These are phyloP conservation scores for Rhynchospora tenuis DNA, from an alignment of 176 grass and related monocot species.

Conservation along the genomic window DNA sequence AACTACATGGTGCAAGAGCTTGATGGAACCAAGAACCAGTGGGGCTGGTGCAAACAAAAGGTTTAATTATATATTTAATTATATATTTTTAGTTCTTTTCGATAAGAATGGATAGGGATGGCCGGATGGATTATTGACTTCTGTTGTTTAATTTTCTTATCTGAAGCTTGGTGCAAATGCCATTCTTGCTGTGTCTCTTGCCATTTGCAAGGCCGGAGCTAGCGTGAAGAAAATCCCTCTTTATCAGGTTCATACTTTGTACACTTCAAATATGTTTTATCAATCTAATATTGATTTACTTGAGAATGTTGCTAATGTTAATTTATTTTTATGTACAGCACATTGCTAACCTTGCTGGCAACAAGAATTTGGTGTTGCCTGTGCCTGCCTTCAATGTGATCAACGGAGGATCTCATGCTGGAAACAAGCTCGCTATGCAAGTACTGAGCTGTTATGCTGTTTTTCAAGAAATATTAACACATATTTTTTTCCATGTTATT, in stretches of 20 bases:
- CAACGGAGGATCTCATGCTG: slow-evolving; percentile 93
- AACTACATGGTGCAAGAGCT: slow-evolving; percentile 93
- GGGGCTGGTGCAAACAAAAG: slow-evolving; percentile 98
- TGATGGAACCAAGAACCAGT: slow-evolving; percentile 84
- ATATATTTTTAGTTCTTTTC: neutral
- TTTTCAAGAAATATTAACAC: neutral
- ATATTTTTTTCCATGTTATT: neutral
- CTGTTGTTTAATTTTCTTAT: neutral
- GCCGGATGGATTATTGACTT: neutral
- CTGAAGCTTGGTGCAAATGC: slow-evolving; percentile 85
- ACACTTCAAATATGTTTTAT: neutral
- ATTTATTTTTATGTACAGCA: slow-evolving; percentile 39
- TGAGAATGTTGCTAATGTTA: slow-evolving; percentile 6
- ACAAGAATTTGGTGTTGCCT: slow-evolving; percentile 67
- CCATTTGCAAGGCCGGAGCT: slow-evolving; percentile 82
- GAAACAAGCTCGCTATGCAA: slow-evolving; percentile 68
- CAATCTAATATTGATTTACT: neutral
- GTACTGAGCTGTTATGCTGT: neutral
- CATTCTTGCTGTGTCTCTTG: slow-evolving; percentile 86
- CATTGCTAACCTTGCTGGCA: slow-evolving; percentile 79
- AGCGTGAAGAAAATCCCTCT: slow-evolving; percentile 78
- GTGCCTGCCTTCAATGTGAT: slow-evolving; percentile 95
- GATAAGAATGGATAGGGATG: neutral
- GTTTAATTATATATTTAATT: slow-evolving; percentile 25
- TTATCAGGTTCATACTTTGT: slow-evolving; percentile 48